Percentiles rank a stretch among this genome's conserved stretches.
Conservation (phyloP, 2,329 filamentous ascomycete species). For the Pseudocercospora eumusae region DNA sequence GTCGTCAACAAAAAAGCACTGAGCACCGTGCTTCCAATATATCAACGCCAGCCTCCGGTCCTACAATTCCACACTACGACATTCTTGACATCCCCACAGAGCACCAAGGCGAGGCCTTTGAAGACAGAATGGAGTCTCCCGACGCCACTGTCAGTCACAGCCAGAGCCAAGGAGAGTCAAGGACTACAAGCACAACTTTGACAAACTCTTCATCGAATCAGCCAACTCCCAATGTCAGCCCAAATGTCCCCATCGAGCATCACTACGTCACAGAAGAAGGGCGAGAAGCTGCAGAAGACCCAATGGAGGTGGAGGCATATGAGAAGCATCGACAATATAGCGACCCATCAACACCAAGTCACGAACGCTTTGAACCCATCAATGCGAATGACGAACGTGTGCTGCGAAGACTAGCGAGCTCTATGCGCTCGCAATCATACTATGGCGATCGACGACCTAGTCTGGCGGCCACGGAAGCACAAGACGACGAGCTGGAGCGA, state of each 20-base stretch:
- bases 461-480: constrained; percentile 10
- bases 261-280: constrained; percentile 34
- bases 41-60: constrained; percentile 11
- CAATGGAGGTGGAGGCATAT: constrained; percentile 14
- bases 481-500: constrained; percentile 28
- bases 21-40: constrained; percentile 10
- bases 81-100: constrained; percentile 17
- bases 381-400: constrained; percentile 24
- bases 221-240: not conserved
- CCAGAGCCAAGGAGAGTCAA: constrained; percentile 16
- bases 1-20: constrained; percentile 15
- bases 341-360: constrained; percentile 9
- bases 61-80: constrained; percentile 23
- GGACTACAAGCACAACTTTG: constrained; percentile 15
- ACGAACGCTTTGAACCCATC: constrained; percentile 23
- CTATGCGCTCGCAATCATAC: constrained; percentile 29
- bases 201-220: constrained; percentile 6
- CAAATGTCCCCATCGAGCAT: not conserved
- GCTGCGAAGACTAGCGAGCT: constrained; percentile 29
- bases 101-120: constrained; percentile 21
- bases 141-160: constrained; percentile 22
- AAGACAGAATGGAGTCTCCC: constrained; percentile 21
- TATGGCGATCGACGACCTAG: constrained; percentile 20
- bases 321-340: constrained; percentile 22
- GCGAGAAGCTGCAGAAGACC: constrained; percentile 33